A percentile compares a stretch with the other conserved stretches of the same genome.
Evolutionary conservation across 495 filamentous ascomycete genomes (phyloP).

Genomic region (Podospora comata): DNA sequence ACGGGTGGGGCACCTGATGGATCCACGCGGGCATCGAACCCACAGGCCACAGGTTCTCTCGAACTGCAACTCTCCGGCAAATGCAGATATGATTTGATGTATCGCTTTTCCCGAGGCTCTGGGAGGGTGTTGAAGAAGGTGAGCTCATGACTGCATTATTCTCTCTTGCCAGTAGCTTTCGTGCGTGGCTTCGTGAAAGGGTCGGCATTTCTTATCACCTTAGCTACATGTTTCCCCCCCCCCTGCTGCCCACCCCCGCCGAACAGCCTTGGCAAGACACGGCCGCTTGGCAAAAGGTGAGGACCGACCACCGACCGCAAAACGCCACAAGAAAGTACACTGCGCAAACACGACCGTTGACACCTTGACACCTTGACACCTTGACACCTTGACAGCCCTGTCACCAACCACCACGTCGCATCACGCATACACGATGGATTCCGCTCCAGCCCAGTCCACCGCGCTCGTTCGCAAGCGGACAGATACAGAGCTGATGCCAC

Average conservation of each 20-base stretch:
- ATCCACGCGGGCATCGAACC: neutral
- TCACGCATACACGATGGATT: constrained; percentile 31
- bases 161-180: neutral
- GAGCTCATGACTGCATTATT: neutral
- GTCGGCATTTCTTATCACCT: neutral
- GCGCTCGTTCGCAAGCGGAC: constrained; percentile 62
- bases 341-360: neutral
- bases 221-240: neutral
- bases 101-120: neutral
- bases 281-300: neutral
- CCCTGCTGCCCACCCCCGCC: neutral
- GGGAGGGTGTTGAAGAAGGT: neutral
- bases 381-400: neutral
- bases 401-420: neutral
- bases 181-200: neutral
- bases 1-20: neutral
- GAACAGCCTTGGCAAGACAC: neutral
- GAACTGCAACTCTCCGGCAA: neutral
- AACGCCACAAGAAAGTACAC: neutral
- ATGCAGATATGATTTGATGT: neutral
- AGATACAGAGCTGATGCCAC: constrained; percentile 80
- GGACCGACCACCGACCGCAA: neutral
- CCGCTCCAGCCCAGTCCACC: constrained; percentile 23
- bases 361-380: too few species aligned
- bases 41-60: neutral